phyloP scores from a whole-genome alignment of 495 filamentous ascomycete genomes.

The Aspergillus diversus region DNA sequence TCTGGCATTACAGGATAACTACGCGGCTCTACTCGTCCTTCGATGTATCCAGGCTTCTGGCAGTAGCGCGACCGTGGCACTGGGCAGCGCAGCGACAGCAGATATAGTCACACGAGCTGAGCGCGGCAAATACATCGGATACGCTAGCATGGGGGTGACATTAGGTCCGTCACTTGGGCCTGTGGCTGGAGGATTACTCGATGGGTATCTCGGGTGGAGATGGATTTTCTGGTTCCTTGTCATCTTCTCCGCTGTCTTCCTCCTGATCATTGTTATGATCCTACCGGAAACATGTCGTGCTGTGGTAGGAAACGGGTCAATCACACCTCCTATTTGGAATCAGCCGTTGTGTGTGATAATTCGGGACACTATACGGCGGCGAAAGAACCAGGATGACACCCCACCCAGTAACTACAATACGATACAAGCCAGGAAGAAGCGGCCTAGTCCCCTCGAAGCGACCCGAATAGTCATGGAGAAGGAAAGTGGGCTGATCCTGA shows the following conservation, averaged over 20 bases:
- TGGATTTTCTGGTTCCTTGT: slow-evolving; percentile 76
- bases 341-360: slow-evolving; percentile 32
- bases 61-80: slow-evolving; percentile 46
- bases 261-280: slow-evolving; percentile 31
- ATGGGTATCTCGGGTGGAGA: slow-evolving; percentile 68
- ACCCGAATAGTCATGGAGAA: slow-evolving; percentile 43
- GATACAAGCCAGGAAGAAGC: slow-evolving; percentile 22
- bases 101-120: slow-evolving; percentile 49
- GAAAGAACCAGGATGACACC: slow-evolving; percentile 4
- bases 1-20: slow-evolving; percentile 47
- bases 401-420: slow-evolving; percentile 14
- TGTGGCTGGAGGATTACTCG: slow-evolving; percentile 66
- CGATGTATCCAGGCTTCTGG: slow-evolving; percentile 54
- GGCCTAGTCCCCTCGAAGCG: slow-evolving; percentile 32
- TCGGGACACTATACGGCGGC: slow-evolving; percentile 17
- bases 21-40: slow-evolving; percentile 51
- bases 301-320: slow-evolving; percentile 52
- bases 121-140: slow-evolving; percentile 51
- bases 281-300: slow-evolving; percentile 51
- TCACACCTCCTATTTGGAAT: slow-evolving; percentile 44
- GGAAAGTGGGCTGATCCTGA: slow-evolving; percentile 39
- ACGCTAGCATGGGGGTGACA: slow-evolving; percentile 31
- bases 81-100: slow-evolving; percentile 44
- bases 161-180: slow-evolving; percentile 61
- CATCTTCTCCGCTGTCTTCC: slow-evolving; percentile 54